A percentile compares a stretch with the other conserved stretches of the same genome.
Evolutionary conservation across 2,329 filamentous ascomycete species (phyloP).

Genomic region (Nemania serpens): DNA sequence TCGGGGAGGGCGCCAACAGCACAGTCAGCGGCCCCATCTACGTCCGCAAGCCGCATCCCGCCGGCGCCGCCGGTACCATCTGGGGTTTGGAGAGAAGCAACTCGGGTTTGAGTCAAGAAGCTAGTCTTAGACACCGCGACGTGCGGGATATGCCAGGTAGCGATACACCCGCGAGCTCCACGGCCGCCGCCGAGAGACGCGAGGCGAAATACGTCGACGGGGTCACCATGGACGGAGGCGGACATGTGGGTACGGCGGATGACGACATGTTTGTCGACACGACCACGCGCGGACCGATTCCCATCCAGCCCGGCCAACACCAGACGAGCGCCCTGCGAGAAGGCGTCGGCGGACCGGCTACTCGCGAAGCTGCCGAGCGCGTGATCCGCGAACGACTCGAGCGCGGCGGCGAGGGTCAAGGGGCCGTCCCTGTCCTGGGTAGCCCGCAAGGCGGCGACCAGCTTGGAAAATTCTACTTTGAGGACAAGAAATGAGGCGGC

Average conservation of each 20-base stretch:
- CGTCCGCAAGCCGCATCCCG: constrained; percentile 55
- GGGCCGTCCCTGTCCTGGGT: constrained; percentile 46
- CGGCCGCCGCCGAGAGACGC: constrained; percentile 55
- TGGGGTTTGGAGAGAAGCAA: constrained; percentile 57
- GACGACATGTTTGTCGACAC: constrained; percentile 67
- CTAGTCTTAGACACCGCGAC: constrained; percentile 38
- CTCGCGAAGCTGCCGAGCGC: constrained; percentile 65
- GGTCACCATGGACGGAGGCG: constrained; percentile 60
- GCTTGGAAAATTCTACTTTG: constrained; percentile 65
- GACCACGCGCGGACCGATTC: constrained; percentile 62
- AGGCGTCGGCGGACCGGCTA: constrained; percentile 37
- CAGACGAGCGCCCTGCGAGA: constrained; percentile 46
- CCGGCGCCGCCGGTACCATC: constrained; percentile 37
- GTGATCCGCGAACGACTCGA: constrained; percentile 66
- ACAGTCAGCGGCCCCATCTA: constrained; percentile 81
- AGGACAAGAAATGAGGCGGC: constrained; percentile 48
- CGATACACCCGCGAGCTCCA: constrained; percentile 52
- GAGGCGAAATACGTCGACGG: constrained; percentile 72
- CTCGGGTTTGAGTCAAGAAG: constrained; percentile 56
- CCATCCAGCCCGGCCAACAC: constrained; percentile 45
- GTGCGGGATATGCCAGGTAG: constrained; percentile 41
- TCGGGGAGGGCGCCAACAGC: constrained; percentile 88
- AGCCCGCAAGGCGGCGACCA: constrained; percentile 52
- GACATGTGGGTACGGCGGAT: constrained; percentile 44
- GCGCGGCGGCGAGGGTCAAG: constrained; percentile 52